These are phyloP conservation scores for Phytophthora europaea DNA, from an alignment of 352 stramenopile genomes.

Conservation along the genomic window DNA sequence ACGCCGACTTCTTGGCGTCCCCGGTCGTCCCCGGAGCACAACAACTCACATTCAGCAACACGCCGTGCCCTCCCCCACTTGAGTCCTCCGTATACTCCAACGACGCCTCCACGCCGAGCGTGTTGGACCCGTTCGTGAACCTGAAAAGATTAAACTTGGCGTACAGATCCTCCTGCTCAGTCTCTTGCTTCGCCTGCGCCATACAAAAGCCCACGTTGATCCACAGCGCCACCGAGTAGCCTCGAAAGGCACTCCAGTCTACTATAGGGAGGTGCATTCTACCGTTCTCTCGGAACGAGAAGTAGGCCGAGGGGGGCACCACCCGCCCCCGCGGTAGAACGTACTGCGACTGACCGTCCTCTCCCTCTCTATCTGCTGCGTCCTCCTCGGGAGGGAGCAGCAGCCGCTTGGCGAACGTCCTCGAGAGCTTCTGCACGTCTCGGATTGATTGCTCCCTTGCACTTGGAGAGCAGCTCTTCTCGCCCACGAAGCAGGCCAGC, in stretches of 20 bases:
- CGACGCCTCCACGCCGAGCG: conserved; percentile 75
- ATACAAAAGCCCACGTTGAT: conserved; percentile 61
- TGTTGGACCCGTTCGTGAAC: conserved; percentile 76
- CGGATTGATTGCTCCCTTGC: conserved; percentile 42
- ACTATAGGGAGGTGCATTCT: conserved; percentile 82
- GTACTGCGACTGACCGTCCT: conserved; percentile 43
- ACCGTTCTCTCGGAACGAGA: conserved; percentile 67
- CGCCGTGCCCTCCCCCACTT: conserved; percentile 21
- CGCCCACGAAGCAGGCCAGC: conserved; percentile 45
- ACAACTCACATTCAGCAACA: conserved; percentile 66
- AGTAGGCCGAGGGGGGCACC: conserved; percentile 69
- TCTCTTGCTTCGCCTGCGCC: conserved; percentile 26
- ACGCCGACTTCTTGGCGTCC: conserved; percentile 40
- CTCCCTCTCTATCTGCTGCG: conserved; percentile 3
- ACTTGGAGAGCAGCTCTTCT: conserved; percentile 19
- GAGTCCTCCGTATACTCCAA: conserved; percentile 60
- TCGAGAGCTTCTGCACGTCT: conserved; percentile 44
- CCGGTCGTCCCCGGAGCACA: conserved; percentile 44
- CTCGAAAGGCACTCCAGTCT: conserved; percentile 83
- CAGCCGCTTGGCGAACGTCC: conserved; percentile 47
- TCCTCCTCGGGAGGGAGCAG: conserved; percentile 33
- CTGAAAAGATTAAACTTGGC: conserved; percentile 79
- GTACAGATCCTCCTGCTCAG: conserved; percentile 22
- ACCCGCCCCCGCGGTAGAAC: conserved; percentile 43
- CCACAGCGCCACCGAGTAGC: conserved; percentile 85